These are phyloP conservation scores for Cystobasidium tubakii DNA, from an alignment of 768 basidiomycete species.

Conservation along the genomic window DNA sequence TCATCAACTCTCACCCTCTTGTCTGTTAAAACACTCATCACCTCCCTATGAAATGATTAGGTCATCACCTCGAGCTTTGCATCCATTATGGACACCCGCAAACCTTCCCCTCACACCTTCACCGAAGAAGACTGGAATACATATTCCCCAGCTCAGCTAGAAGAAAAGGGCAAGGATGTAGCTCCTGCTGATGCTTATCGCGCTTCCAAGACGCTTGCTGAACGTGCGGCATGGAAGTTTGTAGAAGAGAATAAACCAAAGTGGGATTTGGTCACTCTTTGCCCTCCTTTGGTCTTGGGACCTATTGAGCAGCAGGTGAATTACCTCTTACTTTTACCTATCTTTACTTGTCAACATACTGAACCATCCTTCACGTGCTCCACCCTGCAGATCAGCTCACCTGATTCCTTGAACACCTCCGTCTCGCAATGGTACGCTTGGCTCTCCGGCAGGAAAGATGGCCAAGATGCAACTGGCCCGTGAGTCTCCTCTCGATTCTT, in stretches of 20 bases:
- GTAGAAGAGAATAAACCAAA: constrained; percentile 28
- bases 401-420: constrained; percentile 26
- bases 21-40: no score
- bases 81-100: constrained; percentile 32
- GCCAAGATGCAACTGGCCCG: constrained; percentile 7
- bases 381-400: neutral
- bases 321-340: no score
- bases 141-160: constrained; percentile 20
- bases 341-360: no score
- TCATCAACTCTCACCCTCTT: no score
- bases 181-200: constrained; percentile 29
- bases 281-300: constrained; percentile 29
- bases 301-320: constrained; percentile 20
- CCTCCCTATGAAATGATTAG: no score
- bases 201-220: constrained; percentile 27
- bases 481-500: neutral
- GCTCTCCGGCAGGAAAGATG: constrained; percentile 24
- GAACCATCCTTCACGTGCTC: no score
- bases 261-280: constrained; percentile 25
- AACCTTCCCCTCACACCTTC: neutral
- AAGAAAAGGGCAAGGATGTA: constrained; percentile 32
- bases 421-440: constrained; percentile 24
- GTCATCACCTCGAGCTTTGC: constrained; percentile 44
- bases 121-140: constrained; percentile 18
- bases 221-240: constrained; percentile 29